Conservation (phyloP, 805 yeast species). For the Metschnikowia peoriensis region DNA sequence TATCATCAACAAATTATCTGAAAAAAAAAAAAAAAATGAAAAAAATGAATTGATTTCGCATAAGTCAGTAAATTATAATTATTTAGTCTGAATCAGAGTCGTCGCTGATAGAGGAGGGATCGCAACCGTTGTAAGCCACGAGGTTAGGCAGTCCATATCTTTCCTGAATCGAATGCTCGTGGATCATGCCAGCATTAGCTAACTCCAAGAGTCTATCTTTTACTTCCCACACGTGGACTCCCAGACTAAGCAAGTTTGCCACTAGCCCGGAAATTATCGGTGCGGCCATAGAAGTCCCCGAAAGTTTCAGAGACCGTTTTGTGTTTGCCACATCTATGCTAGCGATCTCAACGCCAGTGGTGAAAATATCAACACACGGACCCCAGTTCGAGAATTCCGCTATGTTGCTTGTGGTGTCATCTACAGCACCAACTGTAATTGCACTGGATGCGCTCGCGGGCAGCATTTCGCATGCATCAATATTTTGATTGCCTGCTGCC, state of each 20-base stretch:
- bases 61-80: background rate
- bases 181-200: constrained; percentile 11
- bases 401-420: constrained; percentile 64
- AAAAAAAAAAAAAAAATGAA: background rate
- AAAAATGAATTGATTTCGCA: too few species aligned
- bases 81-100: constrained; percentile 5
- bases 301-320: constrained; percentile 12
- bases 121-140: constrained; percentile 20
- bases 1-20: too few species aligned
- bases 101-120: constrained; percentile 6
- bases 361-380: constrained; percentile 80
- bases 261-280: constrained; percentile 18
- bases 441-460: constrained; percentile 78
- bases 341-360: constrained; percentile 71
- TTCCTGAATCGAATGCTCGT: constrained; percentile 6
- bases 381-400: constrained; percentile 93
- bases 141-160: constrained; percentile 16
- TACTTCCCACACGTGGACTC: constrained; percentile 12
- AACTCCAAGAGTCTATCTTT: constrained; percentile 11
- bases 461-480: constrained; percentile 78
- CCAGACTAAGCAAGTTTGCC: constrained; percentile 18
- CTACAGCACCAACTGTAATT: constrained; percentile 86
- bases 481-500: constrained; percentile 84
- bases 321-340: constrained; percentile 46
- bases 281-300: constrained; percentile 21